Percentiles rank a stretch among this genome's conserved stretches.
Conservation (phyloP, 1,284 basidiomycete species). For the Boletellus sp. region DNA sequence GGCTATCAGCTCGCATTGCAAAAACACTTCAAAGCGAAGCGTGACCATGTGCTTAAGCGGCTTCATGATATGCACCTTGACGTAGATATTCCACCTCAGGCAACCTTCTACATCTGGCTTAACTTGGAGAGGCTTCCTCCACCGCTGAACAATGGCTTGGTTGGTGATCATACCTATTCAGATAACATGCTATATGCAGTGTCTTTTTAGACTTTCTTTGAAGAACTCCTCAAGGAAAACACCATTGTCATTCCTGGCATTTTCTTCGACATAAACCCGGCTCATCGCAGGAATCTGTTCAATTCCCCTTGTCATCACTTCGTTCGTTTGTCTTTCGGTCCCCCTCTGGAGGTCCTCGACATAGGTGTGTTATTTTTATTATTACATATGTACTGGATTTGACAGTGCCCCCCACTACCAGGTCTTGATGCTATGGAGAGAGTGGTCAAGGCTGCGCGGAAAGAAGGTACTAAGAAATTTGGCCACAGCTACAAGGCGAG, state of each 20-base stretch:
- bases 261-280: slow-evolving; percentile 87
- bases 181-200: not conserved
- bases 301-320: slow-evolving; percentile 90
- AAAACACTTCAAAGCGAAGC: slow-evolving; percentile 86
- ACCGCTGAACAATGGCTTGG: slow-evolving; percentile 85
- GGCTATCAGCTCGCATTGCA: slow-evolving; percentile 64
- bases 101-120: slow-evolving; percentile 91
- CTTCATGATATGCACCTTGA: slow-evolving; percentile 75
- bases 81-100: slow-evolving; percentile 69
- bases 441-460: slow-evolving; percentile 69
- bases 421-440: slow-evolving; percentile 84
- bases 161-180: slow-evolving; percentile 33
- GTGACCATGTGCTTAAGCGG: slow-evolving; percentile 85
- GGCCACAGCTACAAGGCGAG: slow-evolving; percentile 71
- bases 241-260: slow-evolving; percentile 88
- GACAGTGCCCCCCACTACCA: slow-evolving; percentile 21
- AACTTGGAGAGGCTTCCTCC: slow-evolving; percentile 73
- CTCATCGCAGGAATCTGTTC: slow-evolving; percentile 84
- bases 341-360: slow-evolving; percentile 78
- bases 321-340: slow-evolving; percentile 85
- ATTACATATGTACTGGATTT: not conserved
- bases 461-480: slow-evolving; percentile 54
- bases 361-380: slow-evolving; percentile 46
- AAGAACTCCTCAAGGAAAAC: slow-evolving; percentile 88
- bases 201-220: slow-evolving; percentile 78